Evolutionary conservation across 208 protist genomes (phyloP), one percentile per base, ranked within the genome.

Genomic region (Trypanosoma caninum): DNA sequence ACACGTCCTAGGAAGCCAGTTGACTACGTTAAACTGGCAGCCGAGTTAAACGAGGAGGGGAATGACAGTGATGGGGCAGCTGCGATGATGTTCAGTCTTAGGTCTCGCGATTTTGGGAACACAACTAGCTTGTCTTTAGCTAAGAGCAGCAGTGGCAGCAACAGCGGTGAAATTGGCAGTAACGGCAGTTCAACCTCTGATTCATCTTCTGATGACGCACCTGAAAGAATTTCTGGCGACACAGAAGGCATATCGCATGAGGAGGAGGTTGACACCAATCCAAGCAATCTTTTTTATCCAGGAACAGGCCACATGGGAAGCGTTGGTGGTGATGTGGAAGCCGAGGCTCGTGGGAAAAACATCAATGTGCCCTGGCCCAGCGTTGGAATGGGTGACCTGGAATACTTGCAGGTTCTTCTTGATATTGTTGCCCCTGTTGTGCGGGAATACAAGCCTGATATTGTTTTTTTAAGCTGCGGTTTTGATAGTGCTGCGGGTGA

Each of bases 401-500:
- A 98, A 63, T 99, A 98, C 71, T 51, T 98, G 33, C 64, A 69
- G 9, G 82, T 98, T 13, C 77, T 99, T 45, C 38, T 91, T n/a
- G 71, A 94, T 37, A n/a, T 99, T n/a, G 78, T 99, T 2, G 47
- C 97, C 3, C 97, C 97, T 1, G 84, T 93, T 1, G 75, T 75
- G 16, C 25, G 56, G 11, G 92, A 98, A 68, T 98, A 96, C 63
- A n/a, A 42, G 3, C 97, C 97, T 0, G 84, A 97, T 44, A 25
- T 98, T 31, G 82, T 98, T 14, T 67, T 99, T 54, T 68, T 99
- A 30, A 94, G 90, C 61, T 92, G 82, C 28, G 97, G 97, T n/a
- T 98, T 98, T 59, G 97, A 99, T 72, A 92, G 91, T 23, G 94
- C 87, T 8, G 57, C 72, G n/a, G 95, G 93, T 1, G 97, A 99